Evolutionary conservation across 2,329 filamentous ascomycete genomes (phyloP).

Genomic region (Thielaviopsis populi): DNA sequence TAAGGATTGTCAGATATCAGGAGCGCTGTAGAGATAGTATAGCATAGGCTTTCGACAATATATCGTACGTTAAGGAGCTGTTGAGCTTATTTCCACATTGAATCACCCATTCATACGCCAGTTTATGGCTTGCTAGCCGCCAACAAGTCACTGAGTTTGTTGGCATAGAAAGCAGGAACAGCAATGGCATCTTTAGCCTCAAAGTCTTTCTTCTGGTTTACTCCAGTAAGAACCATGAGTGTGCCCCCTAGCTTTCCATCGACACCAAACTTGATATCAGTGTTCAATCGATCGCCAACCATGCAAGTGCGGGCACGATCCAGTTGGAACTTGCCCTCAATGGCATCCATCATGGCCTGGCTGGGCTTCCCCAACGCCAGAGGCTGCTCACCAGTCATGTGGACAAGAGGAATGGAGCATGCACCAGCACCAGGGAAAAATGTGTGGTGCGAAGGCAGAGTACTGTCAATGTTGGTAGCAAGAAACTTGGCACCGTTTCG

Average conservation of each 20-base stretch:
- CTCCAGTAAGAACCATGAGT: constrained; percentile 77
- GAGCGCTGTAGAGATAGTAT: not conserved
- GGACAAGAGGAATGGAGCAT: constrained; percentile 60
- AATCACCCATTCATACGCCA: too few species aligned
- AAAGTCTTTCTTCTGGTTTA: constrained; percentile 73
- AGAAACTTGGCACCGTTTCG: constrained; percentile 69
- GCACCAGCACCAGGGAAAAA: constrained; percentile 89
- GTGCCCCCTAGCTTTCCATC: constrained; percentile 85
- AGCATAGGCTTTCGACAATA: not conserved
- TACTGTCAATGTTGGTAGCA: constrained; percentile 86
- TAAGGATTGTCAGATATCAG: not conserved
- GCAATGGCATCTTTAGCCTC: constrained; percentile 51
- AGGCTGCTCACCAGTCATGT: constrained; percentile 55
- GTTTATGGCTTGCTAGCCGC: constrained; percentile 9
- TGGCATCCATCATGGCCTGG: constrained; percentile 98
- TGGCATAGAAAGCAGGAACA: constrained; percentile 69
- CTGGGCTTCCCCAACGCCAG: constrained; percentile 82
- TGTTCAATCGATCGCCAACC: constrained; percentile 87
- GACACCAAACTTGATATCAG: constrained; percentile 89
- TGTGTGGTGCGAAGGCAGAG: constrained; percentile 63
- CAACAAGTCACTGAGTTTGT: constrained; percentile 64
- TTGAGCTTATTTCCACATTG: too few species aligned
- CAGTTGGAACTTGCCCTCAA: constrained; percentile 89
- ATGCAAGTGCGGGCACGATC: constrained; percentile 78
- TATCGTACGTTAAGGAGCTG: too few species aligned